Evolutionary conservation across 306 rosid species (phyloP).

Genomic region (Inga oerstediana): DNA sequence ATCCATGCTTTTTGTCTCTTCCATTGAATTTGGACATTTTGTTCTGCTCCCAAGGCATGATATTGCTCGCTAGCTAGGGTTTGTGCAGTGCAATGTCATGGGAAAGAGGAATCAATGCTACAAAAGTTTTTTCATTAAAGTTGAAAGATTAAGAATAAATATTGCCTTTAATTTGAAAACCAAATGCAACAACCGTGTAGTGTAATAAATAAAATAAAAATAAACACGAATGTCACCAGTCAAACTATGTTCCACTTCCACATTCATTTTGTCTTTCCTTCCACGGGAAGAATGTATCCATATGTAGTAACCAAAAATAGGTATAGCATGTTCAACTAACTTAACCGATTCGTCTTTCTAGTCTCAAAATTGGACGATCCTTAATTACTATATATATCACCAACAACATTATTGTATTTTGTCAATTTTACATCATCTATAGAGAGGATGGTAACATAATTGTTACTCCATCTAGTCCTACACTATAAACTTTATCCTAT

Average conservation of each 20-base stretch:
- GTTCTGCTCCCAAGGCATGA: constrained; percentile 13
- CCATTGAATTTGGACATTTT: constrained; percentile 24
- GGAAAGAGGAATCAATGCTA: constrained; percentile 5
- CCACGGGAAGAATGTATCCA: background rate
- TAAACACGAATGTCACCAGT: background rate
- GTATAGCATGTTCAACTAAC: background rate
- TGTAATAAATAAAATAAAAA: background rate
- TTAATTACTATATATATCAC: background rate
- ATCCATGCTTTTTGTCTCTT: constrained; percentile 40
- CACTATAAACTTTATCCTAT: too few species aligned
- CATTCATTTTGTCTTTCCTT: background rate
- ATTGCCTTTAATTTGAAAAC: background rate
- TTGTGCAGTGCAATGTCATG: background rate
- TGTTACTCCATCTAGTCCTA: too few species aligned
- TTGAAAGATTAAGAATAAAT: background rate
- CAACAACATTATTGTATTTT: background rate
- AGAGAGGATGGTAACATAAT: too few species aligned
- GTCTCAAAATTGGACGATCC: background rate
- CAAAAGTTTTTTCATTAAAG: background rate
- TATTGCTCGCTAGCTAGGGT: constrained; percentile 31
- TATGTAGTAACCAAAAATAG: background rate
- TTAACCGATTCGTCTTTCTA: background rate
- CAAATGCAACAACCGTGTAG: background rate
- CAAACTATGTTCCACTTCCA: background rate
- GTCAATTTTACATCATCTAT: background rate